Evolutionary conservation across 2,329 filamentous ascomycete genomes (phyloP).

Genomic region (Camptophora hylomeconis): DNA sequence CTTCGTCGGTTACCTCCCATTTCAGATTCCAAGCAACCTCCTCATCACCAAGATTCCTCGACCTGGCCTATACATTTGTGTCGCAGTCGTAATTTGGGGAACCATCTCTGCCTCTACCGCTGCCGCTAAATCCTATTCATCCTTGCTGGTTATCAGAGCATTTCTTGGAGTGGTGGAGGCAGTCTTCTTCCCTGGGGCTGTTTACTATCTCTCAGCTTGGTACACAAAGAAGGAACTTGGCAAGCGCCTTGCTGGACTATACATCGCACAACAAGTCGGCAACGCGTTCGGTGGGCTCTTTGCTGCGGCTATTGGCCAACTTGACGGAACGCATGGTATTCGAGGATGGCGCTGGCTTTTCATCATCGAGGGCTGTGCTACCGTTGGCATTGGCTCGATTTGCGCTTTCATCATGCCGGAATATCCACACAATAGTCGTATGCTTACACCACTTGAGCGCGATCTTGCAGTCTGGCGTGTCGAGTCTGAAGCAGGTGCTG

Average conservation of each 20-base stretch:
- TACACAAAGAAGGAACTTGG: slow-evolving; percentile 35
- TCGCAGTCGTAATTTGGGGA: slow-evolving; percentile 25
- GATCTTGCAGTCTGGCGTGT: slow-evolving; percentile 24
- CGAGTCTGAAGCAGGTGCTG: slow-evolving; percentile 26
- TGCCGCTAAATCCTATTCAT: slow-evolving; percentile 27
- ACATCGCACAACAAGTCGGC: slow-evolving; percentile 49
- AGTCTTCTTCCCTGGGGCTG: slow-evolving; percentile 45
- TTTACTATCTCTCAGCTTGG: slow-evolving; percentile 28
- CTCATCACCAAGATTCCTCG: slow-evolving; percentile 28
- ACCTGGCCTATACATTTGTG: slow-evolving; percentile 32
- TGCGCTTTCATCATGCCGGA: slow-evolving; percentile 26
- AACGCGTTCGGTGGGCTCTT: slow-evolving; percentile 59
- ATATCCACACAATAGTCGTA: slow-evolving; percentile 28
- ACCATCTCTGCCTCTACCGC: slow-evolving; percentile 23
- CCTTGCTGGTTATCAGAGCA: slow-evolving; percentile 29
- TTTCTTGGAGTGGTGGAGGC: slow-evolving; percentile 27
- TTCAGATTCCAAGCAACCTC: slow-evolving; percentile 29
- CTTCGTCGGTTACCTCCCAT: slow-evolving; percentile 50
- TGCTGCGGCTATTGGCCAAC: slow-evolving; percentile 52
- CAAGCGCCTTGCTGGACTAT: slow-evolving; percentile 21
- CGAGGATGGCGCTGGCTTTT: slow-evolving; percentile 18
- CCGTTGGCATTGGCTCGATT: slow-evolving; percentile 20
- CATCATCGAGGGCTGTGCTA: slow-evolving; percentile 20
- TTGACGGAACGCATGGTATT: slow-evolving; percentile 24
- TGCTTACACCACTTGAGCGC: slow-evolving; percentile 19